Conservation (phyloP, 108 stramenopile species). For the Cyclotella atomus region DNA sequence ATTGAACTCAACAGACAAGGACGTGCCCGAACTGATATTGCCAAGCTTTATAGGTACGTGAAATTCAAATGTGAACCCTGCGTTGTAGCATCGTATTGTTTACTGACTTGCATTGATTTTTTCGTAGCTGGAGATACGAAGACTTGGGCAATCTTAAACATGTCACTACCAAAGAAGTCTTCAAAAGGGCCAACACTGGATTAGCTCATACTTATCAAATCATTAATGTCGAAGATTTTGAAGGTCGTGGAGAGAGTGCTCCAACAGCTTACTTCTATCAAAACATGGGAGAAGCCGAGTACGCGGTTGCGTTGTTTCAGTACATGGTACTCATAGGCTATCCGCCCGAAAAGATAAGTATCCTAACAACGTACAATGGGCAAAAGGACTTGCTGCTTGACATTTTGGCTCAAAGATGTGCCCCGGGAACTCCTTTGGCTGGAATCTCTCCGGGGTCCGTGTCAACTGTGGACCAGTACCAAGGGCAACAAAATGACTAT, state of each 20-base stretch:
- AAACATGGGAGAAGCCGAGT: constrained; percentile 99
- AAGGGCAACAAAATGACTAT: constrained; percentile 98
- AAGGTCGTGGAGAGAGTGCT: constrained; percentile 82
- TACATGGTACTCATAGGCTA: constrained; percentile 99
- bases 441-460: constrained; percentile 67
- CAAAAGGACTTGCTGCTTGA: constrained; percentile 93
- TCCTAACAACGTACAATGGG: constrained; percentile 98
- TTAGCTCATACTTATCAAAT: too few relatives aligned
- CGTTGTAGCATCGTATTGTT: constrained; percentile 3
- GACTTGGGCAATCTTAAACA: constrained; percentile 89
- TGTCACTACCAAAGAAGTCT: constrained; percentile 59
- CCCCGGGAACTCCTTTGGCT: constrained; percentile 76
- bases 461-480: constrained; percentile 96
- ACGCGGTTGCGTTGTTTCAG: constrained; percentile 94
- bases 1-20: constrained; percentile 94
- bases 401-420: constrained; percentile 88
- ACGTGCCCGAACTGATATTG: constrained; percentile 91
- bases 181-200: constrained; percentile 84
- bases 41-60: constrained; percentile 76
- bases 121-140: constrained; percentile 80
- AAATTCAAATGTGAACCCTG: background rate
- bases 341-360: constrained; percentile 89
- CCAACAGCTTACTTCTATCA: constrained; percentile 96
- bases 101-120: constrained; percentile 9
- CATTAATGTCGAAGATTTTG: constrained; percentile 3